Evolutionary conservation across 2,329 filamentous ascomycete genomes (phyloP).

Genomic region (Trichophyton verrucosum): DNA sequence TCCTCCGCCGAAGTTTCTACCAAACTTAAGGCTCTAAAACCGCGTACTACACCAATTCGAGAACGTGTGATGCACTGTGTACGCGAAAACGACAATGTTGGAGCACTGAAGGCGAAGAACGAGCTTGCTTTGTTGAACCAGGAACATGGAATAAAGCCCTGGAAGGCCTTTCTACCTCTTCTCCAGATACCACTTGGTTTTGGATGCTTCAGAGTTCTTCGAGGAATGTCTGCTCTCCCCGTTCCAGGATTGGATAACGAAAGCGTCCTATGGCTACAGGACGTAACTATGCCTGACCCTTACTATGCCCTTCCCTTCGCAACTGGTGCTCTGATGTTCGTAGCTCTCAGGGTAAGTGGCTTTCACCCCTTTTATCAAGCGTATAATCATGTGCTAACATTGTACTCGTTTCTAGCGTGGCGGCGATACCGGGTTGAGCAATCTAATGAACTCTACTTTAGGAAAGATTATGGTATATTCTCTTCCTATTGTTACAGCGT

Average conservation of each 20-base stretch:
- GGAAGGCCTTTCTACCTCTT: conserved; percentile 44
- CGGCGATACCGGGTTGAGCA: conserved; percentile 25
- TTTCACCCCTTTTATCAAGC: neutral
- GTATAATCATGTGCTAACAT: neutral
- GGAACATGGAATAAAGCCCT: conserved; percentile 42
- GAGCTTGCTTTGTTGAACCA: conserved; percentile 43
- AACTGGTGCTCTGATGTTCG: conserved; percentile 45
- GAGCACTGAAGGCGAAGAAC: conserved; percentile 35
- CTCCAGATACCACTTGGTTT: conserved; percentile 60
- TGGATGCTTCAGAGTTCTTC: conserved; percentile 66
- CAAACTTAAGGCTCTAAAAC: conserved; percentile 49
- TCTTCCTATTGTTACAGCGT: conserved; percentile 42
- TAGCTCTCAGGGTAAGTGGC: conserved; percentile 45
- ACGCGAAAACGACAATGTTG: conserved; percentile 35
- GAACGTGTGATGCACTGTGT: conserved; percentile 40
- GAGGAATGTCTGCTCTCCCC: conserved; percentile 62
- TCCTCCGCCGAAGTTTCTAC: conserved; percentile 50
- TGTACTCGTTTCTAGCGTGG: conserved; percentile 17
- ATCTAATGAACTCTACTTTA: conserved; percentile 18
- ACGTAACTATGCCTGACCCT: conserved; percentile 67
- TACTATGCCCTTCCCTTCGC: conserved; percentile 58
- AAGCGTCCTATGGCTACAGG: conserved; percentile 63
- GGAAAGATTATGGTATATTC: conserved; percentile 23
- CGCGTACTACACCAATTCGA: conserved; percentile 44
- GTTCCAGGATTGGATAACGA: conserved; percentile 65